These are phyloP conservation scores for Neckera pumila DNA, from an alignment of 225 moss, liverwort and hornwort genomes.

Conservation along the genomic window DNA sequence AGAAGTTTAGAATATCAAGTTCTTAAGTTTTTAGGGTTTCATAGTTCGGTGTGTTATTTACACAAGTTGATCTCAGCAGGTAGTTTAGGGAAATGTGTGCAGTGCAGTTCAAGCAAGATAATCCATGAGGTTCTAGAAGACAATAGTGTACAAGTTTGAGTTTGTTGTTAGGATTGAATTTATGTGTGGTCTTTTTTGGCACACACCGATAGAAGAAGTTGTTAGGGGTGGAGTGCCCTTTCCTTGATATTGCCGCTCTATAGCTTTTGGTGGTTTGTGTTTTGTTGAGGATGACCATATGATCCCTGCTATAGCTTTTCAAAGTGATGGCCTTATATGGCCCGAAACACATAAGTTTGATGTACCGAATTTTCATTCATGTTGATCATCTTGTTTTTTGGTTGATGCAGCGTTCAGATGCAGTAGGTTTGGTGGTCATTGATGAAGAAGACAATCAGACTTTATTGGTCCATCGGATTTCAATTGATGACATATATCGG, in stretches of 20 bases:
- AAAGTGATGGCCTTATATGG: background rate
- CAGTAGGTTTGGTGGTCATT: conserved; percentile 96
- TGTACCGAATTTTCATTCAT: background rate
- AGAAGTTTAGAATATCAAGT: background rate
- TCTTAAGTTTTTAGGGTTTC: background rate
- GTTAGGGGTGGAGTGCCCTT: background rate
- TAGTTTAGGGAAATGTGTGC: background rate
- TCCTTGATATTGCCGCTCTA: background rate
- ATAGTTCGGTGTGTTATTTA: background rate
- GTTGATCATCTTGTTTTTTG: background rate
- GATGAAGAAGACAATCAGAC: conserved; percentile 99
- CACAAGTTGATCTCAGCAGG: background rate
- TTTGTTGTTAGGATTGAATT: background rate
- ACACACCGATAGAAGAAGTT: background rate
- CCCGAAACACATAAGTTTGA: background rate
- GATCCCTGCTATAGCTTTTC: background rate
- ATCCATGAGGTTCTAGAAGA: background rate
- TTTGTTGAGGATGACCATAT: background rate
- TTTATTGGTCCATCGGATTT: conserved; percentile 87
- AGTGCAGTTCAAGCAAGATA: background rate
- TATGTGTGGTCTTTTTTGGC: background rate
- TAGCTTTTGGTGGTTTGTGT: background rate
- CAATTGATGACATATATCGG: conserved; percentile 95
- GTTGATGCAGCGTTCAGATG: conserved; percentile 91
- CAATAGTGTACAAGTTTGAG: background rate